Evolutionary conservation across 176 grass and related monocot genomes (phyloP), one percentile per base, ranked within the genome.

Genomic region (Oryza australiensis): DNA sequence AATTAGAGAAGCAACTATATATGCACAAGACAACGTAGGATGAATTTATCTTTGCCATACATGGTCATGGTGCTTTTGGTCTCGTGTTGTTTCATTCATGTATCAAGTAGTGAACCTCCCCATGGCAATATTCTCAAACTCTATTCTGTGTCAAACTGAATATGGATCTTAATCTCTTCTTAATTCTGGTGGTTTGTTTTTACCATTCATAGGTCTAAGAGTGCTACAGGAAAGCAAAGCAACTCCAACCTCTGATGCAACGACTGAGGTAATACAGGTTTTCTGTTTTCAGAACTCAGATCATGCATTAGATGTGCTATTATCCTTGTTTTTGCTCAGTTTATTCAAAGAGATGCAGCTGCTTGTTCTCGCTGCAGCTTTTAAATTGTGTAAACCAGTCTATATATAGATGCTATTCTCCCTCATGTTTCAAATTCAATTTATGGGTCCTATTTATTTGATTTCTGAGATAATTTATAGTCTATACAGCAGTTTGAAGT

Each of bases 51-150:
- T 75, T 46, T 15, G 9, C 2, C 59, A 26, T 66, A 43, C 59
- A 59, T 75, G 62, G 27, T 35, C 62, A 55, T 75, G 41, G 45
- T 81, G 26, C 49, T 86, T 75, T 80, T 75, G 7, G 26, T 32
- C 20, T 62, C 68, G 26, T 22, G 70, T 63, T 74, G 12, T 80
- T 23, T 42, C 20, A 68, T 86, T 46, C 13, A 57, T 78, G 77
- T 68, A 68, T 86, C 45, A 62, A 75, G 62, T 33, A 60, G 26
- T 5, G 77, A 60, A 43, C 37, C 13, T 45, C 23, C 30, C 32
- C 32, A 64, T 33, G 77, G 41, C 80, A 59, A 33, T 68, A 13
- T 57, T 26, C 24, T 81, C 38, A 55, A 74, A 34, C 20, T 75
- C 12, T 67, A 32, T 24, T 41, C 23, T 60, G 26, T 34, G 57